Conservation (phyloP, 2,329 filamentous ascomycete genomes). For the Paracamarosporium sp. region DNA sequence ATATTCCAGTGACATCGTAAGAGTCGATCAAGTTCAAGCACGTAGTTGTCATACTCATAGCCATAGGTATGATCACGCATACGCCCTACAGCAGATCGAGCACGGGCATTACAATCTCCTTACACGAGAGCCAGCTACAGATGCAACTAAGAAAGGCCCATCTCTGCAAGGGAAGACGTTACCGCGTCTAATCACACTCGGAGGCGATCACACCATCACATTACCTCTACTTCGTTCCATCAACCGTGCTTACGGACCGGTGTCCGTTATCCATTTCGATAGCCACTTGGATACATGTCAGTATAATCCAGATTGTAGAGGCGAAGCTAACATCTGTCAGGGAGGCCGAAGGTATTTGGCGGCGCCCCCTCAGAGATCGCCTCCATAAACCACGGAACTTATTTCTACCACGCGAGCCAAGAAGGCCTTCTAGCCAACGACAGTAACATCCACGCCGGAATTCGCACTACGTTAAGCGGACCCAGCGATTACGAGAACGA, state of each 20-base stretch:
- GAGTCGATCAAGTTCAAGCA: slow-evolving; percentile 32
- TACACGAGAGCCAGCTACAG: slow-evolving; percentile 72
- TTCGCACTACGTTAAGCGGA: slow-evolving; percentile 80
- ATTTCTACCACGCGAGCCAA: slow-evolving; percentile 82
- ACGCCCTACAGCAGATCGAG: slow-evolving; percentile 83
- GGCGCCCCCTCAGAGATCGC: slow-evolving; percentile 79
- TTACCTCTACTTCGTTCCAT: slow-evolving; percentile 63
- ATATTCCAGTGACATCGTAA: slow-evolving; percentile 84
- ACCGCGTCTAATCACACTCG: slow-evolving; percentile 79
- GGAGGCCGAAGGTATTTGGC: slow-evolving; percentile 87
- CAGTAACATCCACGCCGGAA: slow-evolving; percentile 86
- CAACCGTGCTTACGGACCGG: slow-evolving; percentile 70
- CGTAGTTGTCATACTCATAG: background rate
- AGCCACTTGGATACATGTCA: slow-evolving; percentile 65
- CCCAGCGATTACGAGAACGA: slow-evolving; percentile 85
- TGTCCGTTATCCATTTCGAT: slow-evolving; percentile 70
- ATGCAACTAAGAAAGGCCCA: slow-evolving; percentile 70
- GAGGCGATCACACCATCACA: slow-evolving; percentile 68
- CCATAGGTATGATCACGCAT: slow-evolving; percentile 81
- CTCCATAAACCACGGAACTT: slow-evolving; percentile 84
- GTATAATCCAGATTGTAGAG: slow-evolving; percentile 26
- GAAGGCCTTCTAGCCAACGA: slow-evolving; percentile 82
- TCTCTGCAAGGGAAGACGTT: slow-evolving; percentile 77
- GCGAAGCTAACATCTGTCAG: slow-evolving; percentile 52
- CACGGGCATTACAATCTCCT: slow-evolving; percentile 81